Conservation (phyloP, 1,284 basidiomycete genomes). For the Irpex lacteus region DNA sequence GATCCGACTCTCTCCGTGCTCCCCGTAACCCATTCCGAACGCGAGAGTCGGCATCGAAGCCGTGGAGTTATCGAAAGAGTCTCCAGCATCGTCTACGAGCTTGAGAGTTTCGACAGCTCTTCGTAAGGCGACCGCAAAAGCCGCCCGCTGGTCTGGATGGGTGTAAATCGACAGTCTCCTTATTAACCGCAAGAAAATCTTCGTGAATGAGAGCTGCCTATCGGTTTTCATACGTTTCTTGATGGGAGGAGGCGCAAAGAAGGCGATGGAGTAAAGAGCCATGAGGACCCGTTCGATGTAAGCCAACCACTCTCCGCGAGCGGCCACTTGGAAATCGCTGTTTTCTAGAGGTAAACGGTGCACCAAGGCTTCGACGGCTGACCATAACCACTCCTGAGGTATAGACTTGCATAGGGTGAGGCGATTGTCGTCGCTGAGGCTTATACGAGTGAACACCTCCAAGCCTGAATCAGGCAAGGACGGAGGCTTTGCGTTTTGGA, state of each 20-base stretch:
- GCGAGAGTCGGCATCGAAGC: conserved; percentile 52
- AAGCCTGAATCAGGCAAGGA: conserved; percentile 73
- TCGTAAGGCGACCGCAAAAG: conserved; percentile 66
- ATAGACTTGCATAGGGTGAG: conserved; percentile 65
- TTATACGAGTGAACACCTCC: conserved; percentile 79
- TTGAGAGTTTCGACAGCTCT: conserved; percentile 84
- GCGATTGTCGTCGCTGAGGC: conserved; percentile 79
- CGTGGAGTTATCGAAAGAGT: conserved; percentile 68
- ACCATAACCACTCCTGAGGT: conserved; percentile 55
- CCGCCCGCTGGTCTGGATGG: conserved; percentile 44
- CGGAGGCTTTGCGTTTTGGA: conserved; percentile 48
- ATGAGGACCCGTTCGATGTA: conserved; percentile 80
- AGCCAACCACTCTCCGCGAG: conserved; percentile 66
- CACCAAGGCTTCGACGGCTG: conserved; percentile 69
- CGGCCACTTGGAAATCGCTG: conserved; percentile 70
- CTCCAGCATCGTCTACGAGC: conserved; percentile 77
- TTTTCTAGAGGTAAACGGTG: conserved; percentile 80
- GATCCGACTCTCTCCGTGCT: conserved; percentile 60
- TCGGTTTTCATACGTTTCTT: conserved; percentile 69
- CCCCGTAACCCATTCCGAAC: conserved; percentile 77
- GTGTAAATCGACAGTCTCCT: conserved; percentile 53
- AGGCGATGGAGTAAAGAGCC: conserved; percentile 84
- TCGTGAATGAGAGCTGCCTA: conserved; percentile 55
- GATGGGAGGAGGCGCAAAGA: conserved; percentile 73
- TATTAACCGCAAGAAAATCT: conserved; percentile 63